A percentile compares a stretch with the other conserved stretches of the same genome.
Conservation (phyloP, 768 basidiomycete species). For the Pholiota microspora region DNA sequence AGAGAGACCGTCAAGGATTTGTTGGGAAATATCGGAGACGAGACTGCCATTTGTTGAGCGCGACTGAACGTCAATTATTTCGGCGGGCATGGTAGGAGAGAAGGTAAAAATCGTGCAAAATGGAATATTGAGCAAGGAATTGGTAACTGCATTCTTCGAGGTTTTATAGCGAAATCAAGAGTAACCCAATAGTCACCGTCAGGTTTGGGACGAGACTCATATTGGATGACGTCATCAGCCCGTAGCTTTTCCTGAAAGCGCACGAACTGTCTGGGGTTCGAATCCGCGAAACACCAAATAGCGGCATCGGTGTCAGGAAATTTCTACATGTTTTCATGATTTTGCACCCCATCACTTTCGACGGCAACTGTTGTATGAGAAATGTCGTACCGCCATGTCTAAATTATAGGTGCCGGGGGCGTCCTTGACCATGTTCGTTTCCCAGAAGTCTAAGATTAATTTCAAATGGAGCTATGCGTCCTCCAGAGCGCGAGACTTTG, state of each 20-base stretch:
- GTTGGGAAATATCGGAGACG: constrained; percentile 36
- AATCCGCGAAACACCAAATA: not conserved
- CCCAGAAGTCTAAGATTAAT: not conserved
- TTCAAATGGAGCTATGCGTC: not conserved
- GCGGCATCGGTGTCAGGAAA: not conserved
- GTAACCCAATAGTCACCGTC: no score
- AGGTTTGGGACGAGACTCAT: not conserved
- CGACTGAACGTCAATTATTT: constrained; percentile 52
- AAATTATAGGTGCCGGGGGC: not conserved
- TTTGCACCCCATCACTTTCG: not conserved
- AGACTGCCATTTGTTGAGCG: constrained; percentile 29
- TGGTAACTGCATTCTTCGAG: not conserved
- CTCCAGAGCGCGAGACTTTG: not conserved
- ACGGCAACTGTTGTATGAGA: not conserved
- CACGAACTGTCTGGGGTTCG: not conserved
- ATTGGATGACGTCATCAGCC: constrained; percentile 16
- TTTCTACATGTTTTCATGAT: not conserved
- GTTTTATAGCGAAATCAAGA: constrained; percentile 1
- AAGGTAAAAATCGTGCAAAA: not conserved
- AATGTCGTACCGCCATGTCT: not conserved
- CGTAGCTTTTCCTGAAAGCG: constrained; percentile 1
- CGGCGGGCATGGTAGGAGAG: constrained; percentile 33
- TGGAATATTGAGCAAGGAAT: not conserved
- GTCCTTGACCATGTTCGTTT: not conserved
- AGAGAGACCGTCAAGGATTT: constrained; percentile 55